Evolutionary conservation across 768 basidiomycete species (phyloP).

Genomic region (Chiua virens): DNA sequence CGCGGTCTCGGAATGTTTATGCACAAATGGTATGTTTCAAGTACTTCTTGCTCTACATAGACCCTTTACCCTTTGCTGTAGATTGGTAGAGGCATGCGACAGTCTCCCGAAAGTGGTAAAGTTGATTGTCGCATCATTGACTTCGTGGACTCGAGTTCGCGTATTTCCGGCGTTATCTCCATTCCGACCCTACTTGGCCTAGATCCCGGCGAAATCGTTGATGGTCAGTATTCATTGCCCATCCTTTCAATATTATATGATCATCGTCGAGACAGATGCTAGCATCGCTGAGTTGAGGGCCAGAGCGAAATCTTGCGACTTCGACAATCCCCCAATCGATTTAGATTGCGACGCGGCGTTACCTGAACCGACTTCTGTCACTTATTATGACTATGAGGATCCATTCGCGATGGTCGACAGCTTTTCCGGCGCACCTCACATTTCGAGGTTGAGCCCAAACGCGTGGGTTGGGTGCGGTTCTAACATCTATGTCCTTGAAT

Average conservation of each 20-base stretch:
- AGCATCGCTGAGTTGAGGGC: conserved; percentile 49
- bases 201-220: conserved; percentile 61
- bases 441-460: conserved; percentile 51
- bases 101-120: conserved; percentile 81
- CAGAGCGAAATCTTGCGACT: conserved; percentile 30
- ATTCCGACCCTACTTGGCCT: conserved; percentile 85
- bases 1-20: conserved; percentile 84
- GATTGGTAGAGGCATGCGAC: conserved; percentile 92
- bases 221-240: conserved; percentile 43
- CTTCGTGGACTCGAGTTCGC: conserved; percentile 75
- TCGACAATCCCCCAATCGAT: background rate
- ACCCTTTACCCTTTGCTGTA: conserved; percentile 30
- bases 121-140: conserved; percentile 86
- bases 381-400: conserved; percentile 75
- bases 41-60: background rate
- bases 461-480: conserved; percentile 84
- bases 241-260: background rate
- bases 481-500: conserved; percentile 71
- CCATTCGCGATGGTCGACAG: conserved; percentile 60
- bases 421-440: conserved; percentile 53
- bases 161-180: conserved; percentile 71
- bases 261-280: conserved; percentile 42
- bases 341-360: conserved; percentile 34
- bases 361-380: conserved; percentile 61
- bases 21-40: conserved; percentile 76